Conservation (phyloP, 306 rosid genomes). For the Astragalus glycyphyllos region DNA sequence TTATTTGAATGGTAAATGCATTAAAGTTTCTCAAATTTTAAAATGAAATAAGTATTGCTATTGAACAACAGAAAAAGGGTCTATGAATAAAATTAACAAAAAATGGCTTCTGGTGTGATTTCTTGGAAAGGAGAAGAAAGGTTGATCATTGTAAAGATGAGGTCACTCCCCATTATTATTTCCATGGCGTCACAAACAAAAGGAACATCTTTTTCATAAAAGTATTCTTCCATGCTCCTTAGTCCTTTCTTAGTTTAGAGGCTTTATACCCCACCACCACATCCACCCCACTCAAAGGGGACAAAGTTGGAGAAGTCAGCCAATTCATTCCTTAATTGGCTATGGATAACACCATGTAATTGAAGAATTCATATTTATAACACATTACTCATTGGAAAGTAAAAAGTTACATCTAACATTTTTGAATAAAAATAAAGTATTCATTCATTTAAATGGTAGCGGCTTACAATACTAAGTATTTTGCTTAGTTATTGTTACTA, state of each 20-base stretch:
- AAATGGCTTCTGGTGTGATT: conserved; percentile 21
- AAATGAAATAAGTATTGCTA: not conserved
- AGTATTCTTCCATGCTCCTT: conserved; percentile 35
- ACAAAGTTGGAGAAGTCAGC: conserved; percentile 47
- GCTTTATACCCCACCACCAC: conserved; percentile 42
- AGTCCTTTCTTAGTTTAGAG: conserved; percentile 2
- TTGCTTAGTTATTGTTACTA: too few species aligned
- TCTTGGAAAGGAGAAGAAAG: conserved; percentile 40
- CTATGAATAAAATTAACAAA: conserved; percentile 25
- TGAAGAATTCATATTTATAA: not conserved
- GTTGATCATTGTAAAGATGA: conserved; percentile 43
- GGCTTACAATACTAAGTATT: too few species aligned
- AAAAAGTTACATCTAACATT: too few species aligned
- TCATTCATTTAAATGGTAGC: too few species aligned
- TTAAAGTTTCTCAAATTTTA: not conserved
- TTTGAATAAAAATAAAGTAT: too few species aligned
- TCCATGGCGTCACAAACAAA: conserved; percentile 50
- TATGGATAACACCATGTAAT: conserved; percentile 29
- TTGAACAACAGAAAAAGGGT: conserved; percentile 2
- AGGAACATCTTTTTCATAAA: conserved; percentile 47
- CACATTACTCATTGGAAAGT: too few species aligned
- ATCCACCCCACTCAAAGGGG: conserved; percentile 40
- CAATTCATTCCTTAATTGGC: conserved; percentile 43
- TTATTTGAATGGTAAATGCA: conserved; percentile 38
- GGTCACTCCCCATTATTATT: conserved; percentile 29